Conservation (phyloP, 2,329 filamentous ascomycete genomes). For the Colletotrichum salicis region DNA sequence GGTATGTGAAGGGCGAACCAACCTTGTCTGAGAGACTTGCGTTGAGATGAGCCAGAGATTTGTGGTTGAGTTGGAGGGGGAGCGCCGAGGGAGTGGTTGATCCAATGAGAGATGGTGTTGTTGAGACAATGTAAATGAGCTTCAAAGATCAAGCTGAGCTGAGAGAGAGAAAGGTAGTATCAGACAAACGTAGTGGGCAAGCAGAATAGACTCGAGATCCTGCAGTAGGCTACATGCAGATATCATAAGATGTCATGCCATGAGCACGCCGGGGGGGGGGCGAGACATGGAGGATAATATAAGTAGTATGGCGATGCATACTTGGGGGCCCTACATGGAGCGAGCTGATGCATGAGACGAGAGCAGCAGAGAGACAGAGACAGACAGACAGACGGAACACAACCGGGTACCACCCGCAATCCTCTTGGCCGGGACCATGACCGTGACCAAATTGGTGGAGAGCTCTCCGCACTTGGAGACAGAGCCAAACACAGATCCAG, state of each 20-base stretch:
- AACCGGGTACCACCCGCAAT: background rate
- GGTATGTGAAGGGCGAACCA: constrained; percentile 14
- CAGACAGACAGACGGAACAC: background rate
- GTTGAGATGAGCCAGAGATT: constrained; percentile 15
- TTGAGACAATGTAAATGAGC: constrained; percentile 4
- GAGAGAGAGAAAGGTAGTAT: background rate
- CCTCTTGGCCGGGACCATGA: background rate
- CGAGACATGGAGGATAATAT: constrained; percentile 6
- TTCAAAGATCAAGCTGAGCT: background rate
- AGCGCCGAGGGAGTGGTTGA: background rate
- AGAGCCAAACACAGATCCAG: constrained; percentile 11
- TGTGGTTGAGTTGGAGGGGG: constrained; percentile 12
- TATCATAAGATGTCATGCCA: background rate
- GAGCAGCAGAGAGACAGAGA: background rate
- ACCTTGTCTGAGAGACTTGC: constrained; percentile 8
- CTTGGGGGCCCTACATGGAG: background rate
- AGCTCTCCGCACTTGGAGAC: constrained; percentile 18
- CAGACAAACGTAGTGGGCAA: background rate
- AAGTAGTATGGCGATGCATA: constrained; percentile 9
- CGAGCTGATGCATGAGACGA: background rate
- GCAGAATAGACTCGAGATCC: background rate
- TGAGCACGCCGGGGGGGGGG: background rate
- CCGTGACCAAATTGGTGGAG: background rate
- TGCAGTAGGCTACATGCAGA: background rate
- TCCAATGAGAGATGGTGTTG: background rate